Base-by-base conservation (phyloP, 108 stramenopile species). In the Bacterosira constricta region DNA sequence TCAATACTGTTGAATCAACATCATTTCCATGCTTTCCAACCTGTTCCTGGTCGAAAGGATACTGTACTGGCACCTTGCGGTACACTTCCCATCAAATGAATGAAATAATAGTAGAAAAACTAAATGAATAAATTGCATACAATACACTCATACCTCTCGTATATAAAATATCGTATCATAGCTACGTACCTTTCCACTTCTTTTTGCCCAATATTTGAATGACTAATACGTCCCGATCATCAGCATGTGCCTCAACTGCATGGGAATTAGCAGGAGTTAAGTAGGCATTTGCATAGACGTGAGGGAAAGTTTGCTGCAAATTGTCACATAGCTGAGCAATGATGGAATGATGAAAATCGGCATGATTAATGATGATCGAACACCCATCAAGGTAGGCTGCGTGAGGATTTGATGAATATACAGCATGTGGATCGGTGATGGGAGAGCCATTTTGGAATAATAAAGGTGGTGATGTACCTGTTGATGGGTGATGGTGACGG, bases 31-130 rank as follows among this genome's bases (percentile, higher is more conserved):
- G 73, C 69, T 96, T 96, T 7, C 95, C 95, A 32, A 92, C 93
- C 74, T 94, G 93, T 60, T 96, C 88, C 49, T 92, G 70, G 15
- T 87, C 68, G 66, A 87, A 93, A 4, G 95, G 93, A 74, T 79
- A 82, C 17, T 80, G 68, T 1, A 92, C 73, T 0, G 92, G 93
- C 0, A 85, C 75, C 37, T 82, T 63, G 44, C 67, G 56, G 52
- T 91, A 94, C 0, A 96, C 86, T 25, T 67, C 87, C 95, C 95
- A 96, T n/a, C n/a, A n/a, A n/a, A n/a, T n/a, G n/a, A n/a, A n/a
- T n/a, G n/a, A n/a, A n/a, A n/a, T n/a, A n/a, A n/a, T n/a, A n/a
- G n/a, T n/a, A n/a, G n/a, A n/a, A n/a, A n/a, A n/a, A n/a, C n/a
- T n/a, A n/a, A n/a, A n/a, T n/a, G n/a, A n/a, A n/a, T n/a, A n/a